Base-by-base conservation (phyloP, 345 rosid species). In the Cardamine chenopodiifolia region DNA sequence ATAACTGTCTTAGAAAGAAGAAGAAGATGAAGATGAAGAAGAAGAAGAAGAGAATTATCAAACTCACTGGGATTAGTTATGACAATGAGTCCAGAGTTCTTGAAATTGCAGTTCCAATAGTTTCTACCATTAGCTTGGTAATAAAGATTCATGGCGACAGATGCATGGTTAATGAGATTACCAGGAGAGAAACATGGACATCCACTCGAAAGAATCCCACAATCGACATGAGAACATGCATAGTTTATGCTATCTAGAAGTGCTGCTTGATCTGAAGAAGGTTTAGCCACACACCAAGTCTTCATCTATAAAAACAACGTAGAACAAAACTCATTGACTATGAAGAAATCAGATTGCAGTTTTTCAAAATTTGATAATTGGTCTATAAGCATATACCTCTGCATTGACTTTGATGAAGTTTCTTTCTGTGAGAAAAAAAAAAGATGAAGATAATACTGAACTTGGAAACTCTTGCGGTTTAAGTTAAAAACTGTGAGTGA, bases 251-350 rank as follows among this genome's bases (percentile, higher is more conserved):
- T 86, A 34, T 73, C 86, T 22, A 76, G 3, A 20, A 87, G 89
- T 15, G 85, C 34, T 28, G 82, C 81, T 53, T 76, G 75, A 61
- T 87, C 88, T 3, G 90, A 81, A 23, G 96, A 87, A 54, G 90
- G 90, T 80, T 90, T 90, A 0, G 96, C 90, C 62, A 87, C 83
- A 76, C 96, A 90, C 96, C 90, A 85, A 4, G 87, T 83, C 78
- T 82, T 84, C 86, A 31, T 70, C 71, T 76, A 20, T 47, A 35
- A 70, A 39, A 31, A 31, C 10, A 58, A 66, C 48, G 6, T 13
- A 52, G 17, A 69, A 69, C 39, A 52, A 67, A 68, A 42, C 26
- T 53, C 18, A 29, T 2, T 62, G 9, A 60, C 37, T 50, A 12
- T 18, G 31, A 47, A 48, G 28, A 71, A 10, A 48, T 17, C 49